Percentiles rank a stretch among this genome's conserved stretches.
Evolutionary conservation across 2,329 filamentous ascomycete genomes (phyloP).

Genomic region (Alternaria angustiovoidea): DNA sequence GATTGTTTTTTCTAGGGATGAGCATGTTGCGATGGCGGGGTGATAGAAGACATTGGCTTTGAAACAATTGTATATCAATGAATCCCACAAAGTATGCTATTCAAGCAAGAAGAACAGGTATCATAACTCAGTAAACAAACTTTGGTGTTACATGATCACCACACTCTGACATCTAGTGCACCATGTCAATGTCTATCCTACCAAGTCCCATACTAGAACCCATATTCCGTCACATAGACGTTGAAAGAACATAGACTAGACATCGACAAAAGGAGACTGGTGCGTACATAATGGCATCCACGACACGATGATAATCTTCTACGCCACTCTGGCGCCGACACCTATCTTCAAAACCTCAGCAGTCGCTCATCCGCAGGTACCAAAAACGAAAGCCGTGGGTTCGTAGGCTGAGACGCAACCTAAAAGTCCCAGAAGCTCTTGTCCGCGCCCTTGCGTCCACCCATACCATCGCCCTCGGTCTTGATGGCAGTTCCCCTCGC

Average conservation of each 20-base stretch:
- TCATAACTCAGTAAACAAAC: background rate
- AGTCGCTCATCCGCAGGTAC: background rate
- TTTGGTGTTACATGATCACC: background rate
- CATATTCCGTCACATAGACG: background rate
- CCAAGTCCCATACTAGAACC: background rate
- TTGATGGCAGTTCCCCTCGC: slow-evolving; percentile 43
- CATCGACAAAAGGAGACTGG: background rate
- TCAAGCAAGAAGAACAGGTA: background rate
- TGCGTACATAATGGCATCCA: background rate
- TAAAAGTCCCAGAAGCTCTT: slow-evolving; percentile 45
- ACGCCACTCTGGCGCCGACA: background rate
- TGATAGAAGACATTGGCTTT: background rate
- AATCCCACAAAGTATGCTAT: background rate
- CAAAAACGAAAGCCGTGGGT: slow-evolving; percentile 1
- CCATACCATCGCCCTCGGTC: slow-evolving; percentile 52
- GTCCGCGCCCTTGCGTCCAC: slow-evolving; percentile 46
- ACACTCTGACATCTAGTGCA: background rate
- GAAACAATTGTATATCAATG: background rate
- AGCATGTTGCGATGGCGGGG: background rate
- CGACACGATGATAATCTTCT: background rate
- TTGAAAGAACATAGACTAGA: background rate
- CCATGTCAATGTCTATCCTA: background rate
- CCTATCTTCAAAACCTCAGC: background rate
- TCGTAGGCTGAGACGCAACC: background rate
- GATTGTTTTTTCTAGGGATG: slow-evolving; percentile 37